Evolutionary conservation across 2,329 filamentous ascomycete genomes (phyloP), one percentile per base, ranked within the genome.

Genomic region (Phaeomoniella chlamydospora): DNA sequence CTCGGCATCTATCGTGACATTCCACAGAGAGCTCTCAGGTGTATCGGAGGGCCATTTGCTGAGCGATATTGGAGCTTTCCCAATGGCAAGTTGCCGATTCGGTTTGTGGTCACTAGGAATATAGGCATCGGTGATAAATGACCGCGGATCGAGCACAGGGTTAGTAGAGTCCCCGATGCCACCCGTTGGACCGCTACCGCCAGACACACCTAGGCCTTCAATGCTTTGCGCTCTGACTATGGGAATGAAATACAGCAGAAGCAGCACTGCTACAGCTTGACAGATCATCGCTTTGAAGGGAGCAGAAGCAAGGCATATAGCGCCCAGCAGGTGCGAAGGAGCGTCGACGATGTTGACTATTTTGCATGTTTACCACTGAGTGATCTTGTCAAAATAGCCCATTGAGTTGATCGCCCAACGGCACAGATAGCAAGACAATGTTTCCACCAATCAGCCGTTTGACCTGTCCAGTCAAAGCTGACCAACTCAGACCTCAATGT

Each of bases 61-160:
- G n/a, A 37, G 16, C 15, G 29, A 34, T 19, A 33, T 31, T 5
- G 37, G 37, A 15, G 37, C 4, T 15, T 33, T 34, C 18, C 37
- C 37, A n/a, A 15, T 11, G 15, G 34, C 29, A 15, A 39, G 18
- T 33, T 39, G 33, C 31, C 37, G 37, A 13, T 30, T 36, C 6
- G 34, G 19, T 17, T 39, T 39, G 4, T 30, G 29, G 9, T 15
- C 29, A 14, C 15, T 33, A 10, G 33, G 15, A 15, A 39, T 18
- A 14, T 36, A 30, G 31, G 37, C 37, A 32, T 39, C 37, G 5
- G 37, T 39, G 10, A 39, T 39, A 12, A 39, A 39, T 2, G 37
- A 39, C 30, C 36, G 37, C 17, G 37, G 11, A 29, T 11, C 15
- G 11, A 39, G 15, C 9, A 39, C 34, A 18, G 37, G 37, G 30